Evolutionary conservation across 2,329 filamentous ascomycete genomes (phyloP), one percentile per base, ranked within the genome.

Genomic region (Rugonectria rugulosa): DNA sequence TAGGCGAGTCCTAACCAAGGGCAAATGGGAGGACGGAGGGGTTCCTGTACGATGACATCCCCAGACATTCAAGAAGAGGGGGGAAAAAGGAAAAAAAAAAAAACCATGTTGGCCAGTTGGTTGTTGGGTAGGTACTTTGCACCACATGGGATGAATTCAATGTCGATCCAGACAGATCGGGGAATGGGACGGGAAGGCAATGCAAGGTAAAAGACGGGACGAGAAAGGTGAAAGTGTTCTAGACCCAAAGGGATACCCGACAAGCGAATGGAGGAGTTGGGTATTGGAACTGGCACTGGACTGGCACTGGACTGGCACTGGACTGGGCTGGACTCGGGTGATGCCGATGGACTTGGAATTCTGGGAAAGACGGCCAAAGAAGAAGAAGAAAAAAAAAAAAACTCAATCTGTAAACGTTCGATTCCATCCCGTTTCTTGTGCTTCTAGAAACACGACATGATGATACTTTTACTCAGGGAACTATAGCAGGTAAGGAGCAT

Each of bases 371-470:
- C n/a, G n/a, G n/a, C n/a, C n/a, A n/a, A n/a, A n/a, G n/a, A n/a
- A n/a, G n/a, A n/a, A n/a, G n/a, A n/a, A n/a, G n/a, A n/a, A n/a
- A n/a, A n/a, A n/a, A n/a, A n/a, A n/a, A n/a, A 32, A 21, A 26
- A 38, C 23, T 5, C 4, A 37, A 47, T 32, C 19, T 27, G 45
- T n/a, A 17, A 20, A 40, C 37, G 19, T 10, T n/a, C n/a, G 19
- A 8, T 7, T 20, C 12, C 17, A 11, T 38, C 9, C 23, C 23
- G 17, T 23, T 15, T 41, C 14, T 32, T n/a, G 29, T 23, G 42
- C 46, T 49, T 49, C 46, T 49, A 49, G 46, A 49, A 49, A 41
- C 46, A 42, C 37, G 26, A 15, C 29, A 34, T 29, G 34, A n/a
- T 34, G 20, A 20, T 14, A n/a, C n/a, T n/a, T n/a, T n/a, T n/a